Evolutionary conservation across 1,139 yeast species (phyloP).

Genomic region (Ashbya aceris): DNA sequence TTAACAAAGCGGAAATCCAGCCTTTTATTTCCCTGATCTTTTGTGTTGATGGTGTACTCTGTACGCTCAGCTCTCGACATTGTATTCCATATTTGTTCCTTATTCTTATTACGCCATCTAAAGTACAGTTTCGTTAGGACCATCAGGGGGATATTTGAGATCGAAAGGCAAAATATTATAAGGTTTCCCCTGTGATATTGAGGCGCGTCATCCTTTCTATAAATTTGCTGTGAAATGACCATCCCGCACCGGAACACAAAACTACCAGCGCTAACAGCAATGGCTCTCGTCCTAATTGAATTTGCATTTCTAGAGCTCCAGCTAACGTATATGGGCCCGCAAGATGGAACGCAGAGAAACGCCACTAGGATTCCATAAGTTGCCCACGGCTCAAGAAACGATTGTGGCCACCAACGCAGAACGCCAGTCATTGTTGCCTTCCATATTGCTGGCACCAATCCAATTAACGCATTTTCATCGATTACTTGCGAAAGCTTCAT

Average conservation of each 20-base stretch:
- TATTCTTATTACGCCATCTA: conserved; percentile 33
- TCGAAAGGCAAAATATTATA: conserved; percentile 34
- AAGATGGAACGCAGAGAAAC: no score
- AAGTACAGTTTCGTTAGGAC: conserved; percentile 33
- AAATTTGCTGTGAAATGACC: no score
- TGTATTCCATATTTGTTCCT: conserved; percentile 34
- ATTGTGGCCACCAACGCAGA: no score
- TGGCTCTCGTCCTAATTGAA: conserved; percentile 39
- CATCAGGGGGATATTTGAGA: conserved; percentile 23
- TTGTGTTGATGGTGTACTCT: conserved; percentile 32
- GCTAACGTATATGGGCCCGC: no score
- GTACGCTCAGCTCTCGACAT: conserved; percentile 35
- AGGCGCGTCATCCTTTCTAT: conserved; percentile 43
- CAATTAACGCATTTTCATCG: no score
- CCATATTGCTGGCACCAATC: no score
- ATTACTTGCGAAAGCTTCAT: conserved; percentile 37
- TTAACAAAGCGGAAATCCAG: no score
- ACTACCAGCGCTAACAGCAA: conserved; percentile 42
- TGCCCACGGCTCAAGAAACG: no score
- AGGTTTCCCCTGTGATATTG: conserved; percentile 47
- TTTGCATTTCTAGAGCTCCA: no score
- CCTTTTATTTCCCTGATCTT: conserved; percentile 39
- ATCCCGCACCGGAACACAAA: conserved; percentile 36
- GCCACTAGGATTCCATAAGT: no score
- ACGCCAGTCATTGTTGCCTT: no score